Base-by-base conservation (phyloP, 257 asterid species). In the Capsicum rhomboideum region DNA sequence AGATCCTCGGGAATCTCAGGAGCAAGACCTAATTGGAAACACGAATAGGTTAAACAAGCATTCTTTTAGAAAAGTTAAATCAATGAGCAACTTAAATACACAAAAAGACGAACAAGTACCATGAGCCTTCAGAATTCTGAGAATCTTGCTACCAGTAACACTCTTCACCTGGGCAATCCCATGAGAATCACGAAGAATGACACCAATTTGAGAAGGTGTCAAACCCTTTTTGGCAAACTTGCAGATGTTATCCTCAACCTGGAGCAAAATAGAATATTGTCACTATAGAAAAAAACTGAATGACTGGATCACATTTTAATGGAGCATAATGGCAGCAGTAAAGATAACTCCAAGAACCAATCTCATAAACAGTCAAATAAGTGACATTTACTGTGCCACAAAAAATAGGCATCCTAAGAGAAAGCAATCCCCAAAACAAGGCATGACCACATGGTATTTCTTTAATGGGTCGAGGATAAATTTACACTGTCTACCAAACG, bases 81-180 rank as follows among this genome's bases (percentile, higher is more conserved):
- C 54, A 68, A 59, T 1, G 1, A 29, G 46, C 54, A 82, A 54
- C 26, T 50, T 2, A 63, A 23, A 20, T 71, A 28, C 10, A 31
- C 14, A 79, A 50, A 75, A 6, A 68, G 13, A 23, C 72, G 20
- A 75, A 49, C 13, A 28, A 75, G 61, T 63, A 88, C 91, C 89
- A 49, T 88, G 89, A 55, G 86, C 90, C 86, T 88, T 88, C 78
- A 88, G 84, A 26, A 88, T 88, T 79, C 88, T 66, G 78, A 86
- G 37, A 66, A 88, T 84, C 87, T 88, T 88, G 88, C 84, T 88
- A 2, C 89, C 91, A 5, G 91, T 88, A 1, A 88, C 88, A 71
- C 89, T 88, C 59, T 88, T 88, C 84, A 88, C 91, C 67, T 86
- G 91, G 17, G 91, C 91, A 86, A 88, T 88, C 1, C 91, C 91